phyloP scores from a whole-genome alignment of 2,329 filamentous ascomycete genomes.

The Chaetomiaceae sp. region DNA sequence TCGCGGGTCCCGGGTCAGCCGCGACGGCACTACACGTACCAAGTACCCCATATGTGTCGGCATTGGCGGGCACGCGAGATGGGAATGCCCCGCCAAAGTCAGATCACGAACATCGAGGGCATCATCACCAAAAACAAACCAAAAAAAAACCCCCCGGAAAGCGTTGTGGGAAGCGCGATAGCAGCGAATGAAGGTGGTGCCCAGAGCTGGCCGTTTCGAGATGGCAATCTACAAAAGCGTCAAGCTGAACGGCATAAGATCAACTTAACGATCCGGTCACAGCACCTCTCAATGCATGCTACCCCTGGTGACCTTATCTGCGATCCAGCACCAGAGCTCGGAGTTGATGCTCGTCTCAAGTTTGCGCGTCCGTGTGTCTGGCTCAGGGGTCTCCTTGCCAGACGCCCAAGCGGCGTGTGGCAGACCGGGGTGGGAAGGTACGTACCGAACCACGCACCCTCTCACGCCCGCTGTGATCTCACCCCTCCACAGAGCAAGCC shows the following conservation, averaged over 20 bases:
- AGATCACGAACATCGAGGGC: constrained; percentile 21
- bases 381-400: constrained; percentile 31
- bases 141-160: not conserved
- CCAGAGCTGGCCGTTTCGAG: constrained; percentile 21
- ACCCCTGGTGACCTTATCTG: constrained; percentile 31
- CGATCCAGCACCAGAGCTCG: constrained; percentile 30
- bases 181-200: not conserved
- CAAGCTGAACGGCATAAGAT: constrained; percentile 40
- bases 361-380: constrained; percentile 24
- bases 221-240: constrained; percentile 25
- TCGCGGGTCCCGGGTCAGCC: constrained; percentile 18
- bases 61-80: constrained; percentile 9
- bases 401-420: constrained; percentile 31
- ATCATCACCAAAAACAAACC: too few relatives aligned
- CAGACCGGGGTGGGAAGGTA: constrained; percentile 21
- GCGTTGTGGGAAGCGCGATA: constrained; percentile 7
- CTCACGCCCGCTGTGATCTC: not conserved
- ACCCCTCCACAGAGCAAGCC: constrained; percentile 21
- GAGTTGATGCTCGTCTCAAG: constrained; percentile 42
- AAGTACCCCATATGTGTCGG: too few relatives aligned
- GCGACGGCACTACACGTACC: constrained; percentile 6
- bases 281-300: constrained; percentile 33
- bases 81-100: constrained; percentile 11
- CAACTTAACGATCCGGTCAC: constrained; percentile 42
- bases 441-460: constrained; percentile 12